Evolutionary conservation across 228 moss, liverwort and hornwort genomes (phyloP).

Genomic region (Sphagnum fallax): DNA sequence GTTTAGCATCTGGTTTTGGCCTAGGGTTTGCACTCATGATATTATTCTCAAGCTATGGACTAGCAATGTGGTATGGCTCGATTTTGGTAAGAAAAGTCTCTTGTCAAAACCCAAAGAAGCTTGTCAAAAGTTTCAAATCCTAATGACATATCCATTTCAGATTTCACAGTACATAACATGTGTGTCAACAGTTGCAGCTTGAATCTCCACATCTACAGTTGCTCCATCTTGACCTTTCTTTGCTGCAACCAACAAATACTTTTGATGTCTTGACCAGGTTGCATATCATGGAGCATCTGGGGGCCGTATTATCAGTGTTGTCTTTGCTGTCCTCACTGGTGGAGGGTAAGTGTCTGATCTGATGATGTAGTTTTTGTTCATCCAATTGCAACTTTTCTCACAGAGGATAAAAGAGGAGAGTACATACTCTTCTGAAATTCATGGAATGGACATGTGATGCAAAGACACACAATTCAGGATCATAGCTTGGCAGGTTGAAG

Average conservation of each 20-base stretch:
- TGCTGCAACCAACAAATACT: no score
- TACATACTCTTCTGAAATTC: no score
- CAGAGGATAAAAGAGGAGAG: no score
- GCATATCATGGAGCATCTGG: constrained; percentile 41
- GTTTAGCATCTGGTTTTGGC: constrained; percentile 48
- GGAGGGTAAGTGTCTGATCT: constrained; percentile 51
- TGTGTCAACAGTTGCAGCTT: no score
- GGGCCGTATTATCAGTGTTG: constrained; percentile 68
- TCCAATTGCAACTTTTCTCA: background rate
- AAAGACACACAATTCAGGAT: no score
- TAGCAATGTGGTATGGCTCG: constrained; percentile 5
- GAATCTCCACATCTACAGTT: no score
- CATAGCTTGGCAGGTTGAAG: background rate
- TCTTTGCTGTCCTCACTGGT: constrained; percentile 78
- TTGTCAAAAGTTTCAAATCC: no score
- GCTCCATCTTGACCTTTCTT: no score
- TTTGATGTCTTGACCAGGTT: constrained; percentile 28
- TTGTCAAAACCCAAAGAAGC: no score
- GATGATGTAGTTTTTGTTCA: background rate
- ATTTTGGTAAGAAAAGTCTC: background rate
- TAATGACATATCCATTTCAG: no score
- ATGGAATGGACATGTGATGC: no score
- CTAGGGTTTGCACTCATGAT: constrained; percentile 58
- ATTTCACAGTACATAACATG: no score
- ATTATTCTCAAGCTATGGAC: constrained; percentile 1